These are phyloP conservation scores for Russula ochroleuca DNA, from an alignment of 768 basidiomycete genomes.

Conservation along the genomic window DNA sequence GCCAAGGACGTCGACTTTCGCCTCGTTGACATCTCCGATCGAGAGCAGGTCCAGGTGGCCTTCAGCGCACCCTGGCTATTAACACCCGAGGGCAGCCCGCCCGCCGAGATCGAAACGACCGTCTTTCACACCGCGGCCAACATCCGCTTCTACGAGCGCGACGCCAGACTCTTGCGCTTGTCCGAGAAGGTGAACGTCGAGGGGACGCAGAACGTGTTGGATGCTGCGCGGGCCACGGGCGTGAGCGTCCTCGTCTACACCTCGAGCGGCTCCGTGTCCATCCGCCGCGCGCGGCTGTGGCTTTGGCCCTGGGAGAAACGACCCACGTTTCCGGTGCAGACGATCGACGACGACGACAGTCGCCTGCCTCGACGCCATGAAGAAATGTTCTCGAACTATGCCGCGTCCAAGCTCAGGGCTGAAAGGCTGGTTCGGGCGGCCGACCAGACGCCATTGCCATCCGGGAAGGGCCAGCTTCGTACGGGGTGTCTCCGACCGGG, in stretches of 20 bases:
- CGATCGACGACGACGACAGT: constrained; percentile 57
- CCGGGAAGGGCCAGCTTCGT: constrained; percentile 41
- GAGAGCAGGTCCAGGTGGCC: constrained; percentile 50
- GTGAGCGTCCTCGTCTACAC: constrained; percentile 62
- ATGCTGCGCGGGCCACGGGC: constrained; percentile 52
- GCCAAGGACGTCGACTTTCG: constrained; percentile 53
- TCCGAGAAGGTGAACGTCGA: constrained; percentile 61
- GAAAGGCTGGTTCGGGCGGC: constrained; percentile 48
- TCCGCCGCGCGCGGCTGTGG: constrained; percentile 56
- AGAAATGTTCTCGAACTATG: constrained; percentile 77
- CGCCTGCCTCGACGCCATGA: constrained; percentile 49
- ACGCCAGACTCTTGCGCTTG: constrained; percentile 44
- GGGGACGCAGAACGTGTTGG: constrained; percentile 65
- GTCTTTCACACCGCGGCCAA: constrained; percentile 75
- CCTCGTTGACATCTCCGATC: constrained; percentile 55
- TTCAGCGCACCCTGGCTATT: constrained; percentile 62
- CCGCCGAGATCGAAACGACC: constrained; percentile 47
- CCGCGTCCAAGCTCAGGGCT: constrained; percentile 56
- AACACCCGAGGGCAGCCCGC: constrained; percentile 34
- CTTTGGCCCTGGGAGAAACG: constrained; percentile 72
- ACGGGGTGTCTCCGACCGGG: constrained; percentile 78
- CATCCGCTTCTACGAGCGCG: constrained; percentile 74
- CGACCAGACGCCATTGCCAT: constrained; percentile 35
- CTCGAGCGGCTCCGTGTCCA: constrained; percentile 62
- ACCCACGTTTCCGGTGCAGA: constrained; percentile 56